These are phyloP conservation scores for Candida qinlingensis DNA, from an alignment of 805 yeast species.

Conservation along the genomic window DNA sequence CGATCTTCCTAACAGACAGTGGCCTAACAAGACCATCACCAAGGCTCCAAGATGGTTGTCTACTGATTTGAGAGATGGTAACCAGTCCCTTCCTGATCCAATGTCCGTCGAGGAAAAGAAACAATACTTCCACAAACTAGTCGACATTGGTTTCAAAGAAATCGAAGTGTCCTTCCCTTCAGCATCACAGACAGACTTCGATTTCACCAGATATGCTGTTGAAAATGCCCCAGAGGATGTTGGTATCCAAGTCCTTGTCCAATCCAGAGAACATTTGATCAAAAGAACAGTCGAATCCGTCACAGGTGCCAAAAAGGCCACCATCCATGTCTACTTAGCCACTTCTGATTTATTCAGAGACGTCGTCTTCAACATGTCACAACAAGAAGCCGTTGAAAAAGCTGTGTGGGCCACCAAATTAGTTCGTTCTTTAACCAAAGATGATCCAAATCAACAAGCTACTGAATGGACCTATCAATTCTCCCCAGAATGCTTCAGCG, in stretches of 20 bases:
- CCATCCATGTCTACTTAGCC: constrained; percentile 69
- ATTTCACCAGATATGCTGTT: constrained; percentile 74
- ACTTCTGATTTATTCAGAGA: constrained; percentile 72
- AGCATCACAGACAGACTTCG: constrained; percentile 79
- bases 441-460: constrained; percentile 57
- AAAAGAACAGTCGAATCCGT: constrained; percentile 71
- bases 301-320: constrained; percentile 68
- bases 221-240: constrained; percentile 77
- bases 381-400: constrained; percentile 59
- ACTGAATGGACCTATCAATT: constrained; percentile 71
- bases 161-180: constrained; percentile 79
- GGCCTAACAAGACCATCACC: constrained; percentile 64
- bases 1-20: constrained; percentile 54
- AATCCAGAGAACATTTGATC: constrained; percentile 70
- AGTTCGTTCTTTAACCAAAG: constrained; percentile 66
- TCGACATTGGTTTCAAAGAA: constrained; percentile 74
- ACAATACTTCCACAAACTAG: constrained; percentile 64
- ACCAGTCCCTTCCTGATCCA: constrained; percentile 78
- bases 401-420: constrained; percentile 69
- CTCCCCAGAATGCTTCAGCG: constrained; percentile 75
- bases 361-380: constrained; percentile 68
- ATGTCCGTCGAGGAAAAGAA: constrained; percentile 73
- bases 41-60: constrained; percentile 80
- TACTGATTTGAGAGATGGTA: constrained; percentile 77
- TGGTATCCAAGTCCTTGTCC: constrained; percentile 66